Evolutionary conservation across 768 basidiomycete species (phyloP).

Genomic region (Agaricus sinodeliciosus): DNA sequence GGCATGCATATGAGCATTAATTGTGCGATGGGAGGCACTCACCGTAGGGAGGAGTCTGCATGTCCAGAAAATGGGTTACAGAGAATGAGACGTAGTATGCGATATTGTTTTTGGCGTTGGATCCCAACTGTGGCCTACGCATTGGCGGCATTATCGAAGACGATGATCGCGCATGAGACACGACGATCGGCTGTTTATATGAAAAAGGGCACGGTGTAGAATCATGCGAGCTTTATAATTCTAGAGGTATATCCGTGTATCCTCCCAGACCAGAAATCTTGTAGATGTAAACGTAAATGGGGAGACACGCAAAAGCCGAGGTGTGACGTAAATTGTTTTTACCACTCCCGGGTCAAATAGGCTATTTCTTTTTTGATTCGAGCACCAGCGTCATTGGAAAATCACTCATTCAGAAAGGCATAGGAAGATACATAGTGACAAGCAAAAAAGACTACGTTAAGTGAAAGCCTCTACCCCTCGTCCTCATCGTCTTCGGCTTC

Average conservation of each 20-base stretch:
- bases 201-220: neutral
- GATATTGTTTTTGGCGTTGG: constrained; percentile 15
- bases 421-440: neutral
- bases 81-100: constrained; percentile 16
- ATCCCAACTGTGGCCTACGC: neutral
- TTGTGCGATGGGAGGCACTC: neutral
- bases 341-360: too few species aligned
- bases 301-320: neutral
- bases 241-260: too few species aligned
- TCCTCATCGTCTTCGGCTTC: constrained; percentile 76
- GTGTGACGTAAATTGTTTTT: too few species aligned
- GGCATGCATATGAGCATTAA: neutral
- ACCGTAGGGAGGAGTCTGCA: constrained; percentile 8
- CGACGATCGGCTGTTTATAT: neutral
- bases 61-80: constrained; percentile 12
- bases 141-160: neutral
- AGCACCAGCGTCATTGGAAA: too few species aligned
- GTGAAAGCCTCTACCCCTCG: neutral
- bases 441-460: neutral
- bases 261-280: too few species aligned
- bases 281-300: neutral
- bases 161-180: neutral
- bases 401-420: neutral
- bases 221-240: too few species aligned
- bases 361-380: too few species aligned